Percentiles rank a stretch among this genome's conserved stretches.
Evolutionary conservation across 441 rosid species (phyloP).

Genomic region (Dalechampia spathulata): DNA sequence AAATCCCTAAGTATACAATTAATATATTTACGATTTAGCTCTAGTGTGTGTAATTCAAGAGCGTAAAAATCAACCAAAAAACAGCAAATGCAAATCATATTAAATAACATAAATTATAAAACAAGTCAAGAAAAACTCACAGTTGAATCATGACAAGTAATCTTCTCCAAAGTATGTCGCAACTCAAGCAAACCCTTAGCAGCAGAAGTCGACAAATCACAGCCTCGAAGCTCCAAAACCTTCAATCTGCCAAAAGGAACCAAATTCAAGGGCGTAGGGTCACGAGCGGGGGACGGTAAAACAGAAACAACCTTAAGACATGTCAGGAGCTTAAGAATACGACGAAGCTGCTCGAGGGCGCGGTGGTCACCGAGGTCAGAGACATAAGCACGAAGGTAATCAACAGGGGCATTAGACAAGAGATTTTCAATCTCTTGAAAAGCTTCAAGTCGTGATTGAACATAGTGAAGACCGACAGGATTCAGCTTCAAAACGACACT

Average conservation of each 20-base stretch:
- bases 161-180: conserved; percentile 81
- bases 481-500: conserved; percentile 68
- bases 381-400: conserved; percentile 90
- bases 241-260: conserved; percentile 70
- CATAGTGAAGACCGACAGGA: conserved; percentile 91
- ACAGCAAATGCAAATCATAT: not conserved
- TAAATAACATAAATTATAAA: not conserved
- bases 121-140: conserved; percentile 33
- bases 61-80: not conserved
- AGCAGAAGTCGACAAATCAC: conserved; percentile 89
- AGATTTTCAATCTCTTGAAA: conserved; percentile 74
- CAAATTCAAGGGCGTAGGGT: conserved; percentile 81
- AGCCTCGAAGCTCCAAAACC: conserved; percentile 79
- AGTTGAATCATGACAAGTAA: conserved; percentile 88
- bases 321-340: conserved; percentile 73
- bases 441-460: conserved; percentile 84
- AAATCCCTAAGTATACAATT: too few species aligned
- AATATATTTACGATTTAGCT: too few species aligned
- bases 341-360: conserved; percentile 88
- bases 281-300: conserved; percentile 67
- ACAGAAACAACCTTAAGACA: conserved; percentile 74
- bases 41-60: too few species aligned
- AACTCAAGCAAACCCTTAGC: conserved; percentile 88
- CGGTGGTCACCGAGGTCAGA: conserved; percentile 95
- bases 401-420: conserved; percentile 83